Evolutionary conservation across 2,329 filamentous ascomycete genomes (phyloP), one percentile per base, ranked within the genome.

Genomic region (Neofusicoccum umdonicola): DNA sequence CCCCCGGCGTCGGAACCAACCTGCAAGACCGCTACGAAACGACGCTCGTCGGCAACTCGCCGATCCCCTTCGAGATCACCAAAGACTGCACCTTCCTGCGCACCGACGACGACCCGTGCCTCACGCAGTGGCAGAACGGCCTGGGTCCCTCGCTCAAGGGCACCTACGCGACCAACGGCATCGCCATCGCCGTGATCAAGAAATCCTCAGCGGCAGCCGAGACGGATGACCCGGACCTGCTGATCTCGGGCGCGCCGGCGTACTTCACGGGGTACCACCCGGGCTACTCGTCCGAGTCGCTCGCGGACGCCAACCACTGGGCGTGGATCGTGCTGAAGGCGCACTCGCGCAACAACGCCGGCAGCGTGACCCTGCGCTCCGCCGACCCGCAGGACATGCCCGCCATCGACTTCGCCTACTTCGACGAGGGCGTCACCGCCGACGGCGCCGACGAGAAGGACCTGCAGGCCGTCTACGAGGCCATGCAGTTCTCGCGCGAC

Each of bases 351-450:
- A 90, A 91, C 72, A 76, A 74, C 74, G 80, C 74, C 3, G 90
- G 90, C 7, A 84, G 82, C 1, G 88, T 92, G 3, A 82, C 75
- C 3, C 83, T 92, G 4, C 80, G 79, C 15, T 88, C 85, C 0
- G 76, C 83, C 0, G 84, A 91, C 70, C 88, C 89, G 0, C 83
- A 85, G 0, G 88, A 90, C 62, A 78, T 81, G 2, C 89, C 89
- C 0, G 73, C 83, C 7, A 89, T 91, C 68, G 69, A 69, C 8
- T 77, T 74, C 72, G 76, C 76, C 72, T 76, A 74, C 71, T 77
- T 77, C 67, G 51, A 56, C 51, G 41, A 35, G 35, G 51, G 51
- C 35, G 51, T 56, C 17, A 56, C 51, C 4, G 51, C 15, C 9
- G 51, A 27, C 17, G 51, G 51, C 51, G 73, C 76, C 57, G 75